A percentile compares a stretch with the other conserved stretches of the same genome.
Conservation (phyloP, 441 rosid genomes). For the Bruguiera hainesii region DNA sequence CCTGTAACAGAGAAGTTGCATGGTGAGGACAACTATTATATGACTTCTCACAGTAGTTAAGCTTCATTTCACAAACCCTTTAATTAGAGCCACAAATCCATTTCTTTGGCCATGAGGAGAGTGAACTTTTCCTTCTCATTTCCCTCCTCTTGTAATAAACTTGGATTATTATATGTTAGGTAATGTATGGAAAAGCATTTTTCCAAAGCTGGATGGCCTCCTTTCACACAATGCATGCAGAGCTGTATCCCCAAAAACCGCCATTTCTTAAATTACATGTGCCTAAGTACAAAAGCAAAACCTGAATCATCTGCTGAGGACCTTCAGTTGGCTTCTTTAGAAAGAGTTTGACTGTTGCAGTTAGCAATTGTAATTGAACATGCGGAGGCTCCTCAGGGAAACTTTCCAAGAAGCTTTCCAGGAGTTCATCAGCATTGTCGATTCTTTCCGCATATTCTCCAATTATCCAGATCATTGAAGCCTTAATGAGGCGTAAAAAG, state of each 20-base stretch:
- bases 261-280: conserved; percentile 14
- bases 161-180: not conserved
- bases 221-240: not conserved
- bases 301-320: conserved; percentile 99
- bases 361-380: conserved; percentile 92
- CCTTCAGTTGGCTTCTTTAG: conserved; percentile 99
- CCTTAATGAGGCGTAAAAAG: conserved; percentile 40
- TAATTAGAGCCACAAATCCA: too few species aligned
- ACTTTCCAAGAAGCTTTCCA: conserved; percentile 96
- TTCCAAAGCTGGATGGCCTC: not conserved
- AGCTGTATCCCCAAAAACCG: conserved; percentile 1
- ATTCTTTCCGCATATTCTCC: conserved; percentile 99
- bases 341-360: conserved; percentile 94
- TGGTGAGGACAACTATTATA: conserved; percentile 13
- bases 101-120: not conserved
- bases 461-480: conserved; percentile 99
- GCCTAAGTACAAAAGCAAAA: conserved; percentile 19
- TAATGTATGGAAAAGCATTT: not conserved
- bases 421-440: conserved; percentile 98
- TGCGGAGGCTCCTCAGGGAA: conserved; percentile 99
- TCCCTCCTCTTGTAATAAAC: not conserved
- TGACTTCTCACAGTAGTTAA: not conserved
- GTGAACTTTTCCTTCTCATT: not conserved
- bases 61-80: too few species aligned
- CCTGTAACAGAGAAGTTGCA: conserved; percentile 38